These are phyloP conservation scores for Dioszegia hungarica DNA, from an alignment of 768 basidiomycete genomes.

Conservation along the genomic window DNA sequence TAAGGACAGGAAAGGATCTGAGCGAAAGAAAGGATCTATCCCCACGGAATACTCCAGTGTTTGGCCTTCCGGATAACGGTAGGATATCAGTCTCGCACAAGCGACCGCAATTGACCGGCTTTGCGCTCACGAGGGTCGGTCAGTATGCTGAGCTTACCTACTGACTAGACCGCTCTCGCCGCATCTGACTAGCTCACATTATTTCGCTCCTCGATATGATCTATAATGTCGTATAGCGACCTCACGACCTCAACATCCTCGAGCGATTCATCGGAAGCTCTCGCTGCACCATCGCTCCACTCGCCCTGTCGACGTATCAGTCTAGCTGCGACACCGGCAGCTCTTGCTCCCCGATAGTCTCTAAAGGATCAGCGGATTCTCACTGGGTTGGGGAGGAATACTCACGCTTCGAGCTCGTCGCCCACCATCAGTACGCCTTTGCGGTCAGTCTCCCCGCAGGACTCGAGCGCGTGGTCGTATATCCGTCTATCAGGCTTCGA, in stretches of 20 bases:
- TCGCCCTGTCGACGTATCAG: slow-evolving; percentile 37
- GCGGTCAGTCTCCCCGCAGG: slow-evolving; percentile 13
- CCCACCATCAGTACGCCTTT: slow-evolving; percentile 45
- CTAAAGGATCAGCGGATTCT: slow-evolving; percentile 13
- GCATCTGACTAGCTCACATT: too few relatives aligned
- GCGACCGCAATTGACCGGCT: too few relatives aligned
- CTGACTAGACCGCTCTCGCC: too few relatives aligned
- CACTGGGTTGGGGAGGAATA: not conserved
- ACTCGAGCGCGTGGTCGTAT: slow-evolving; percentile 28
- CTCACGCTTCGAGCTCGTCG: slow-evolving; percentile 47
- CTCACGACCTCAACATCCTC: slow-evolving; percentile 18
- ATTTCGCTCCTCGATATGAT: slow-evolving; percentile 35
- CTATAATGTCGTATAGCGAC: slow-evolving; percentile 20
- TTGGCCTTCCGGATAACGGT: too few relatives aligned
- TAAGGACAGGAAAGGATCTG: too few relatives aligned
- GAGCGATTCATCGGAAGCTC: slow-evolving; percentile 13
- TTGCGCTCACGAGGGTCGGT: too few relatives aligned
- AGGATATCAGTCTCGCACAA: too few relatives aligned
- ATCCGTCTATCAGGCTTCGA: slow-evolving; percentile 39
- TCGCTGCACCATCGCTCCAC: slow-evolving; percentile 42
- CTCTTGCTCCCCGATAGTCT: slow-evolving; percentile 37
- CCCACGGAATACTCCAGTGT: too few relatives aligned
- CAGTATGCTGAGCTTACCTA: too few relatives aligned
- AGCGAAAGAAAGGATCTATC: too few relatives aligned
- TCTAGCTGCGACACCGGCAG: slow-evolving; percentile 35